Conservation (phyloP, 2,329 filamentous ascomycete species). For the Lecanicillium sp. region DNA sequence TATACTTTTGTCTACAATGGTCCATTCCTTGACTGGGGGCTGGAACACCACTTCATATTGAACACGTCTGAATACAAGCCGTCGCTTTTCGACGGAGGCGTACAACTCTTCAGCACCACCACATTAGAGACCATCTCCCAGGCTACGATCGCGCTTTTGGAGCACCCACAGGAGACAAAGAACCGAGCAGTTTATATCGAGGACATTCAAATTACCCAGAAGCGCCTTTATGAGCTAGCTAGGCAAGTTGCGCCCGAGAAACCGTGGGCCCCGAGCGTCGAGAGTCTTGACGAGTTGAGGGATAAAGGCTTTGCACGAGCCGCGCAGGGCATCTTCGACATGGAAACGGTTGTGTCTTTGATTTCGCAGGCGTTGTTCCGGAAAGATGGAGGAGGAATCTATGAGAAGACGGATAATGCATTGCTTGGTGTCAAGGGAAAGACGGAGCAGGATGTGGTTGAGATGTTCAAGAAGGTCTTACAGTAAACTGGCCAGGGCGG, state of each 20-base stretch:
- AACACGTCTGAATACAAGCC: constrained; percentile 30
- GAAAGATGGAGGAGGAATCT: constrained; percentile 23
- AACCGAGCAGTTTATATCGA: constrained; percentile 47
- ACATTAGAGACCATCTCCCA: constrained; percentile 37
- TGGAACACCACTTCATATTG: constrained; percentile 6
- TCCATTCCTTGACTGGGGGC: constrained; percentile 15
- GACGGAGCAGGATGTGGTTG: constrained; percentile 31
- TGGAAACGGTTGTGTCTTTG: constrained; percentile 22
- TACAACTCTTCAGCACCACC: constrained; percentile 34
- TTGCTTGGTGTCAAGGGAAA: constrained; percentile 35
- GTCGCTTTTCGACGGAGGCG: constrained; percentile 32
- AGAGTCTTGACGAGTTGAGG: constrained; percentile 19
- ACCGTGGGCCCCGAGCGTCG: constrained; percentile 21
- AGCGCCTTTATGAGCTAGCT: constrained; percentile 33
- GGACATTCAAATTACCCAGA: constrained; percentile 40
- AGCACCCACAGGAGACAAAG: constrained; percentile 34
- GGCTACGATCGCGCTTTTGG: constrained; percentile 38
- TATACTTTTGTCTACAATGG: constrained; percentile 26
- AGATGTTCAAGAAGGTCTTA: constrained; percentile 15
- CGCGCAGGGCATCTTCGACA: constrained; percentile 20
- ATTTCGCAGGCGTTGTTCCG: constrained; percentile 24
- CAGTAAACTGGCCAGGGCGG: no score
- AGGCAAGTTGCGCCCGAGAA: constrained; percentile 4
- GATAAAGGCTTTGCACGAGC: constrained; percentile 20
- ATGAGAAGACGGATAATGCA: constrained; percentile 31